phyloP scores from a whole-genome alignment of 2,329 filamentous ascomycete genomes.

The Emmonsia crescens region DNA sequence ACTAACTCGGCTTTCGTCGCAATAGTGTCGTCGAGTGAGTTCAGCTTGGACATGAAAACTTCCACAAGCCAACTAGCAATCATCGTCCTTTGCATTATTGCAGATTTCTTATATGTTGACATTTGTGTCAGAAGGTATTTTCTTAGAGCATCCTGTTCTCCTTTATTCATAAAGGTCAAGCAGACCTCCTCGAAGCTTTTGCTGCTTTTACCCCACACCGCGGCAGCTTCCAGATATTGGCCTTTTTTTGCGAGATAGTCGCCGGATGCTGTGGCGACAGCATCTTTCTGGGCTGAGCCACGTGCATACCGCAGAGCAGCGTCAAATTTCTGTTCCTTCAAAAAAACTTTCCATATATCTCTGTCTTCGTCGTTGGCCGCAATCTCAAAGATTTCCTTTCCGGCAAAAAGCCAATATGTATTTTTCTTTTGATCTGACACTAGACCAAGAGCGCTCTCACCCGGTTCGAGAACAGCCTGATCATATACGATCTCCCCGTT shows the following conservation, averaged over 20 bases:
- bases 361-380: constrained; percentile 81
- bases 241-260: constrained; percentile 76
- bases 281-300: constrained; percentile 71
- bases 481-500: constrained; percentile 80
- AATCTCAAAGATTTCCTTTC: constrained; percentile 85
- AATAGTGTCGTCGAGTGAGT: constrained; percentile 87
- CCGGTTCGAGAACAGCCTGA: constrained; percentile 69
- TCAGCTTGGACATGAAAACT: constrained; percentile 94
- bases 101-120: constrained; percentile 66
- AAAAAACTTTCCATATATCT: constrained; percentile 90
- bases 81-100: constrained; percentile 89
- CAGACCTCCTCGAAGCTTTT: constrained; percentile 97
- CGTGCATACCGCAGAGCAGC: constrained; percentile 76
- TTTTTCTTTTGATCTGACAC: constrained; percentile 88
- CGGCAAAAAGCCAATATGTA: constrained; percentile 94
- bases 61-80: constrained; percentile 91
- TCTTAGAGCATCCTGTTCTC: constrained; percentile 79
- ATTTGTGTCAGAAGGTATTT: constrained; percentile 85
- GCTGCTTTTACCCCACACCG: constrained; percentile 86
- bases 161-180: constrained; percentile 77
- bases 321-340: constrained; percentile 78
- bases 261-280: constrained; percentile 81
- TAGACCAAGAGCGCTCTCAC: constrained; percentile 70
- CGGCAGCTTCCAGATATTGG: constrained; percentile 73
- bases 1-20: constrained; percentile 75